These are phyloP conservation scores for Lasiosphaeria hispida DNA, from an alignment of 495 filamentous ascomycete genomes.

Conservation along the genomic window DNA sequence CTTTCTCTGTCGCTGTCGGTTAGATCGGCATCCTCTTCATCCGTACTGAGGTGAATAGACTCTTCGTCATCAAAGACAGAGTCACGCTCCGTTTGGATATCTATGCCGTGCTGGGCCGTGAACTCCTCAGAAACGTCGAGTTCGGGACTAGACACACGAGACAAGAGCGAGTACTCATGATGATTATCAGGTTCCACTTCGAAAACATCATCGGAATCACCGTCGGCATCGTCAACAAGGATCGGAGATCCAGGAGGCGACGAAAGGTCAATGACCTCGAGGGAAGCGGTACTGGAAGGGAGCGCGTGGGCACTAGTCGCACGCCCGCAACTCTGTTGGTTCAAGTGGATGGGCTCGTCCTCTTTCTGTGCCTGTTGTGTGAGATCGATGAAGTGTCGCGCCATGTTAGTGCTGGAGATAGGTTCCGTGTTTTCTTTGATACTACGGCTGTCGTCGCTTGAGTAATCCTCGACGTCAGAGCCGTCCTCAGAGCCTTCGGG, in stretches of 20 bases:
- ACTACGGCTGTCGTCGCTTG: conserved; percentile 5
- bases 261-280: conserved; percentile 22
- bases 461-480: conserved; percentile 15
- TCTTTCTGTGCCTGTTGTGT: background rate
- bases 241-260: conserved; percentile 9
- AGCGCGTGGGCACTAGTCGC: background rate
- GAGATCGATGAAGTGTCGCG: conserved; percentile 12
- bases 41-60: background rate
- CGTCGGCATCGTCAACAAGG: background rate
- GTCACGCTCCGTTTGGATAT: conserved; percentile 22
- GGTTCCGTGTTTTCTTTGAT: background rate
- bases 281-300: background rate
- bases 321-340: too few species aligned
- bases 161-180: too few species aligned
- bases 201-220: background rate
- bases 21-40: background rate
- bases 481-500: conserved; percentile 29
- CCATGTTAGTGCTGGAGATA: background rate
- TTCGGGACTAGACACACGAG: too few species aligned
- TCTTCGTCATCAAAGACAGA: conserved; percentile 10
- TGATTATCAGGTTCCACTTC: background rate
- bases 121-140: too few species aligned
- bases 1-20: conserved; percentile 20
- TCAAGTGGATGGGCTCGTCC: background rate
- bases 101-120: background rate